Evolutionary conservation across 192 early-diverging fungal genomes (phyloP).

Genomic region (Allomyces arbusculus): DNA sequence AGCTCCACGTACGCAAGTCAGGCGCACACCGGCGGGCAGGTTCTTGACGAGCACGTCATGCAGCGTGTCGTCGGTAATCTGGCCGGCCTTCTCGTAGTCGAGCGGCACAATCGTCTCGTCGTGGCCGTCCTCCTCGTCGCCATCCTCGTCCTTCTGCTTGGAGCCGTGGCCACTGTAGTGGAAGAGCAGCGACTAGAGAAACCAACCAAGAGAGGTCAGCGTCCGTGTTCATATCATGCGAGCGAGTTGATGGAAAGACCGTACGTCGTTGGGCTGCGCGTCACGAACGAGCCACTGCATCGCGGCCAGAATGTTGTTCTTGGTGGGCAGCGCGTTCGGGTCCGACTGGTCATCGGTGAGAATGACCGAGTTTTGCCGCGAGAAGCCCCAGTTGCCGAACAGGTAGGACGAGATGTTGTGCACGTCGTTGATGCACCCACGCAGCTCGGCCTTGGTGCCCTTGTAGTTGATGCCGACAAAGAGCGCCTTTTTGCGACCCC

Average conservation of each 20-base stretch:
- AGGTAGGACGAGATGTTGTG: conserved; percentile 44
- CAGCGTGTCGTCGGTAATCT: conserved; percentile 52
- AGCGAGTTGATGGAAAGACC: conserved; percentile 6
- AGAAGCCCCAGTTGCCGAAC: conserved; percentile 28
- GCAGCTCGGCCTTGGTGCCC: conserved; percentile 14
- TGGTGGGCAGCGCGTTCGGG: conserved; percentile 33
- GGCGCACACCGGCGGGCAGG: conserved; percentile 43
- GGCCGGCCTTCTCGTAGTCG: conserved; percentile 31
- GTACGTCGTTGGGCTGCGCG: conserved; percentile 48
- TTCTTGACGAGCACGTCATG: conserved; percentile 34
- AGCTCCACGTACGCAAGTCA: conserved; percentile 18
- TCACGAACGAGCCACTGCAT: conserved; percentile 48
- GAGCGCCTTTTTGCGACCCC: conserved; percentile 42
- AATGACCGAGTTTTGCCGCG: conserved; percentile 29
- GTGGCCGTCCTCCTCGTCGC: conserved; percentile 28
- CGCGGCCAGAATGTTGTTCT: conserved; percentile 31
- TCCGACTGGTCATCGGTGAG: conserved; percentile 49
- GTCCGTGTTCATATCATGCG: neutral
- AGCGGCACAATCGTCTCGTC: conserved; percentile 61
- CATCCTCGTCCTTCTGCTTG: conserved; percentile 15
- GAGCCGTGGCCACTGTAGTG: conserved; percentile 58
- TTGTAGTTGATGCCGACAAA: conserved; percentile 88
- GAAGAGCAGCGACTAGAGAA: conserved; percentile 36
- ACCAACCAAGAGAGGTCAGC: neutral
- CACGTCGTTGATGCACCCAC: conserved; percentile 74